Conservation (phyloP, 177 flowering plant species). For the Vitis hybrid region DNA sequence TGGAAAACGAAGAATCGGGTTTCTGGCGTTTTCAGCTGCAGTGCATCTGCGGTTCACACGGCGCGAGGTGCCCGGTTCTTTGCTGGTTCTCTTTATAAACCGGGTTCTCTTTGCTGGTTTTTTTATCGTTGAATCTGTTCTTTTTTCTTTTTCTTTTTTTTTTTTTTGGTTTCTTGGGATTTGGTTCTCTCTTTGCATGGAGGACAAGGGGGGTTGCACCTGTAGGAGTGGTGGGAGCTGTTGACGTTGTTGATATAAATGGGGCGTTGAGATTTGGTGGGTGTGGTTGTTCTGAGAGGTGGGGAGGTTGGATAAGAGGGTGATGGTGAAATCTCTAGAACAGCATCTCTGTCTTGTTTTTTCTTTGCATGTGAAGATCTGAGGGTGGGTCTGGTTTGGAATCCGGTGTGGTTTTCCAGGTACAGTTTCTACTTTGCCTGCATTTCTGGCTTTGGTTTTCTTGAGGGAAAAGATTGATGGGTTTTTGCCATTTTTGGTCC, state of each 20-base stretch:
- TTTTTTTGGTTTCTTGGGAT: constrained; percentile 14
- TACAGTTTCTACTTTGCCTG: constrained; percentile 17
- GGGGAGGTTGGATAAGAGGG: neutral
- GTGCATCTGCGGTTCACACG: neutral
- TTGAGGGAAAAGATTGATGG: constrained; percentile 4
- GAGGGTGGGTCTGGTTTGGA: constrained; percentile 24
- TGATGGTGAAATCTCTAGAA: neutral
- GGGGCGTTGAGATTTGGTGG: neutral
- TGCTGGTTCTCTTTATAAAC: no score
- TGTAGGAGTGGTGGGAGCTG: neutral
- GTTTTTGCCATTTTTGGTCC: neutral
- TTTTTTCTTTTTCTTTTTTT: neutral
- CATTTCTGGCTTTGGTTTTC: constrained; percentile 13
- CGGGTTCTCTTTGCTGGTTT: constrained; percentile 6
- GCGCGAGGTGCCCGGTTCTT: constrained; percentile 14
- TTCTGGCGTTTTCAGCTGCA: neutral
- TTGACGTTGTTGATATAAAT: neutral
- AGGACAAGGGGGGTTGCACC: constrained; percentile 4
- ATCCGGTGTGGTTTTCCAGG: constrained; percentile 10
- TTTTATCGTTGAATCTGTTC: neutral
- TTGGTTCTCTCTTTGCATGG: neutral
- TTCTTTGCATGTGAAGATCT: constrained; percentile 30
- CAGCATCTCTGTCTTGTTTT: neutral
- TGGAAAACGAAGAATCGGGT: neutral
- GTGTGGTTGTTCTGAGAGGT: neutral